A percentile compares a stretch with the other conserved stretches of the same genome.
These are phyloP conservation scores for Vitis hybrid DNA, from an alignment of 177 flowering plant species.

Conservation along the genomic window DNA sequence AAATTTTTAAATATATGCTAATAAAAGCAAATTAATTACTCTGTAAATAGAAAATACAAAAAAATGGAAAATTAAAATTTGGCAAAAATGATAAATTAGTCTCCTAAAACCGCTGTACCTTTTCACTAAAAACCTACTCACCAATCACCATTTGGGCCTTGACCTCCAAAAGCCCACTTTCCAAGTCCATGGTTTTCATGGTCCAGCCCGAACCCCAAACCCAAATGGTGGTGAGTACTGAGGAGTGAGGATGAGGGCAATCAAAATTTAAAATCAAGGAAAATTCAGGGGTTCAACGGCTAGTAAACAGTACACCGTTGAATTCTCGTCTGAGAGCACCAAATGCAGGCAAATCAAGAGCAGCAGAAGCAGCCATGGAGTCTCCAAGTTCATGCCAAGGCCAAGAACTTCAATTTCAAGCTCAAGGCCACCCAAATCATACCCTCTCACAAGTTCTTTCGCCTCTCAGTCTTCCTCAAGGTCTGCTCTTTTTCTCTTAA, in stretches of 20 bases:
- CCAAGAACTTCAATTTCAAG: constrained; percentile 28
- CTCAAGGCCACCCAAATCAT: constrained; percentile 19
- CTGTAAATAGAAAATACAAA: too few species aligned
- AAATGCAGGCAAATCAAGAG: constrained; percentile 12
- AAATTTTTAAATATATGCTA: too few species aligned
- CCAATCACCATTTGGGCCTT: too few species aligned
- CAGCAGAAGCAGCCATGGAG: constrained; percentile 27
- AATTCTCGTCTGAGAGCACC: neutral
- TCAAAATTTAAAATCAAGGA: neutral
- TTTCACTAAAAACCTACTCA: too few species aligned
- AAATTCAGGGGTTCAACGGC: neutral
- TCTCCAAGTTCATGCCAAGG: constrained; percentile 26
- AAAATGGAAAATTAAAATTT: too few species aligned
- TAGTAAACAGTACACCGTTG: neutral
- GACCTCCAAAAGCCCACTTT: too few species aligned
- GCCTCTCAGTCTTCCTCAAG: constrained; percentile 22
- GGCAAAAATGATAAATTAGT: too few species aligned
- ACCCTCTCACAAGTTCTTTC: constrained; percentile 13
- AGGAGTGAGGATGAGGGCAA: neutral
- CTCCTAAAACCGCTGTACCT: too few species aligned
- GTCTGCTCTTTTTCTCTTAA: constrained; percentile 19
- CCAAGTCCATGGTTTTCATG: too few species aligned
- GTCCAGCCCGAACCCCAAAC: too few species aligned
- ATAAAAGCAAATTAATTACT: too few species aligned
- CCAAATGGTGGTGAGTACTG: too few species aligned